Evolutionary conservation across 2,329 filamentous ascomycete genomes (phyloP).

Genomic region (Neonectria coccinea): DNA sequence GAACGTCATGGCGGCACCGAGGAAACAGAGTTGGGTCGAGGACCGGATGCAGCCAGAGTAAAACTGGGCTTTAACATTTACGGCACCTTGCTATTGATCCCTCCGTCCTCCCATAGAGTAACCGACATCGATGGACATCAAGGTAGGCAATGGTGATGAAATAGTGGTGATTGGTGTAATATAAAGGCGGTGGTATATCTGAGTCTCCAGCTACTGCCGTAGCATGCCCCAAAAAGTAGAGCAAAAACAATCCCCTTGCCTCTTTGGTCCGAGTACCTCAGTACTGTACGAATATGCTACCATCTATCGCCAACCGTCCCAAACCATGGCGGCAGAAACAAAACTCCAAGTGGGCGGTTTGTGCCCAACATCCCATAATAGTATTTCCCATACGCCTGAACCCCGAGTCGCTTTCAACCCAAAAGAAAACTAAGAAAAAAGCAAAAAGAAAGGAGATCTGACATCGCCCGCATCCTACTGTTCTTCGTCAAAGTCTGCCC

Average conservation of each 20-base stretch:
- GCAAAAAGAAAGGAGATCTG: not conserved
- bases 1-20: constrained; percentile 3
- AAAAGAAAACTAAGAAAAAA: constrained; percentile 2
- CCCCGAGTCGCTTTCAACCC: constrained; percentile 8
- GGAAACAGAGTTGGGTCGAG: constrained; percentile 1
- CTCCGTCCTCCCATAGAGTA: too few species aligned
- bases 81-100: not conserved
- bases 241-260: not conserved
- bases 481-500: not conserved
- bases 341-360: constrained; percentile 10
- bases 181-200: constrained; percentile 2
- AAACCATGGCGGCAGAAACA: constrained; percentile 10
- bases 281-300: constrained; percentile 3
- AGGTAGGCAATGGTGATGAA: not conserved
- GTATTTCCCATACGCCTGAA: constrained; percentile 11
- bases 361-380: constrained; percentile 18
- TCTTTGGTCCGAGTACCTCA: not conserved
- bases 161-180: constrained; percentile 1
- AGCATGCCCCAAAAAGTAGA: not conserved
- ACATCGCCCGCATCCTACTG: not conserved
- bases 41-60: too few species aligned
- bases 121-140: not conserved
- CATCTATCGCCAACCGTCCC: constrained; percentile 6
- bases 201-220: not conserved
- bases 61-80: not conserved